Conservation (phyloP, 2,329 filamentous ascomycete species). For the Biscogniauxia marginata region DNA sequence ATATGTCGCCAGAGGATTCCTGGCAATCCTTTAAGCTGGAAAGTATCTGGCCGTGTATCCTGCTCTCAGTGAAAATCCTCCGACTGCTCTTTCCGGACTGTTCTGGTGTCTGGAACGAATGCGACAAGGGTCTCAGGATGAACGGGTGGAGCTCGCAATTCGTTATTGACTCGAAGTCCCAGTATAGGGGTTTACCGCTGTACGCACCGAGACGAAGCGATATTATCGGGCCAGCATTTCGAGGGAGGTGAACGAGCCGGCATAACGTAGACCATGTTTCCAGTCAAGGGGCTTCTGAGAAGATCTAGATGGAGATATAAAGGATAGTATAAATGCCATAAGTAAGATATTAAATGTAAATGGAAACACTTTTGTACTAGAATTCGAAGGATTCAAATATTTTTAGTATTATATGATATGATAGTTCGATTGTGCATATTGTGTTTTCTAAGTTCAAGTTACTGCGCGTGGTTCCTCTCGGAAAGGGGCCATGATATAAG, state of each 20-base stretch:
- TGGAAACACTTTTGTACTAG: no score
- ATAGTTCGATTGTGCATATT: background rate
- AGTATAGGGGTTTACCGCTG: conserved; percentile 1
- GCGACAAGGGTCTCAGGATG: conserved; percentile 15
- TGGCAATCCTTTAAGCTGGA: conserved; percentile 26
- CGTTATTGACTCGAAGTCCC: conserved; percentile 23
- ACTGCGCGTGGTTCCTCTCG: no score
- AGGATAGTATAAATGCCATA: no score
- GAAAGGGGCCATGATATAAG: no score
- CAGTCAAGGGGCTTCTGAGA: background rate
- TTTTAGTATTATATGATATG: background rate
- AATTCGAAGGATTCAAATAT: background rate
- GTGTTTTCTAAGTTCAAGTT: background rate
- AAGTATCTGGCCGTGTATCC: conserved; percentile 24
- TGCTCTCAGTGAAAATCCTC: conserved; percentile 22
- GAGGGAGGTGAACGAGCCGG: background rate
- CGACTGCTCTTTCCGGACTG: conserved; percentile 18
- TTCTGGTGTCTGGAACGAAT: conserved; percentile 21
- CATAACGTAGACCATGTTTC: background rate
- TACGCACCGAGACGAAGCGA: conserved; percentile 6
- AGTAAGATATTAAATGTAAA: no score
- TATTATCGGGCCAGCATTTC: conserved; percentile 1
- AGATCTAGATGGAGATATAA: no score
- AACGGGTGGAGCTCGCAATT: conserved; percentile 23
- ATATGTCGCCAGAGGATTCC: conserved; percentile 14